These are phyloP conservation scores for Boletus sp. DNA, from an alignment of 768 basidiomycete species.

Conservation along the genomic window DNA sequence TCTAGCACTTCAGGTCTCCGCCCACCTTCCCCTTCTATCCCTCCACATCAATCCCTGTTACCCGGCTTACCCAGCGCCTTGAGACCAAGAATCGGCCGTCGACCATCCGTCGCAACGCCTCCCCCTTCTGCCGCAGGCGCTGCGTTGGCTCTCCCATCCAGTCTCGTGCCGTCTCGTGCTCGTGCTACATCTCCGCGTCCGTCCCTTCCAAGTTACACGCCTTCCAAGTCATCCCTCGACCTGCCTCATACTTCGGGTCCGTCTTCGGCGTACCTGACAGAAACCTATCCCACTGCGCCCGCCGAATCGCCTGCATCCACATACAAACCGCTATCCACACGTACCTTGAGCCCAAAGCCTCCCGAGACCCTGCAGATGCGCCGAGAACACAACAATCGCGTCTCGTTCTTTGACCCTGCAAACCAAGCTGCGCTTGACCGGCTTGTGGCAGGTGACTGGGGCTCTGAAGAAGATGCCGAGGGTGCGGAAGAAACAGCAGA, in stretches of 20 bases:
- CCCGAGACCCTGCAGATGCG: slow-evolving; percentile 40
- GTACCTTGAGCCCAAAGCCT: slow-evolving; percentile 28
- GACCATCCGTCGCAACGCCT: slow-evolving; percentile 45
- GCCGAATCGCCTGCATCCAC: slow-evolving; percentile 14
- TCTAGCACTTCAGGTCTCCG: slow-evolving; percentile 17
- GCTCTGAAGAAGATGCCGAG: slow-evolving; percentile 47
- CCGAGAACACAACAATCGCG: slow-evolving; percentile 62
- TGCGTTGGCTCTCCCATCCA: slow-evolving; percentile 21
- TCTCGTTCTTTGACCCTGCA: slow-evolving; percentile 80
- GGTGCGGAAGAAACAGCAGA: slow-evolving; percentile 74
- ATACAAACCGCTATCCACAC: slow-evolving; percentile 27
- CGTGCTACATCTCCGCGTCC: slow-evolving; percentile 27
- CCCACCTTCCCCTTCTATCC: slow-evolving; percentile 23
- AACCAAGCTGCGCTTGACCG: slow-evolving; percentile 76
- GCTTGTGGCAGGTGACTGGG: slow-evolving; percentile 50
- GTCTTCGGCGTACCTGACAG: slow-evolving; percentile 8
- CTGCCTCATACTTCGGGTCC: slow-evolving; percentile 18
- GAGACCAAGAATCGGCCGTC: slow-evolving; percentile 37
- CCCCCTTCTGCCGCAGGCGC: slow-evolving; percentile 30
- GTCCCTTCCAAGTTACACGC: slow-evolving; percentile 8
- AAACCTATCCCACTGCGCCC: slow-evolving; percentile 17
- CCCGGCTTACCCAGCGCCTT: slow-evolving; percentile 31
- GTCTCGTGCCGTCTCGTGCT: slow-evolving; percentile 24
- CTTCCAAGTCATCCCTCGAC: slow-evolving; percentile 22
- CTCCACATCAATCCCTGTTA: slow-evolving; percentile 17